Conservation (phyloP, 371 early-diverging fungal species). For the Capillidium rhysosporum region DNA sequence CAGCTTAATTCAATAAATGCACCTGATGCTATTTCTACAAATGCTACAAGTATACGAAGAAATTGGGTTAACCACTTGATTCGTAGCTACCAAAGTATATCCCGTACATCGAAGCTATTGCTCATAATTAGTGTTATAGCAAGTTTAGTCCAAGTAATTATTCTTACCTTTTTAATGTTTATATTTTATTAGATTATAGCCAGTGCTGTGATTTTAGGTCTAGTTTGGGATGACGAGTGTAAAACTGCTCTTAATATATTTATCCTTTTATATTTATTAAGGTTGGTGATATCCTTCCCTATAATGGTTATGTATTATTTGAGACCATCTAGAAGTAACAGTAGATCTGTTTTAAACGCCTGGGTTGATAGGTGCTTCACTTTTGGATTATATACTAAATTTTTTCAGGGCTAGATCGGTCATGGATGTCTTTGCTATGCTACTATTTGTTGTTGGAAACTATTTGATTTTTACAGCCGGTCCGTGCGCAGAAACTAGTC, state of each 20-base stretch:
- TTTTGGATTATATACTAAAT: neutral
- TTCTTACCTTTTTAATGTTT: neutral
- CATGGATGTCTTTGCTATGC: constrained; percentile 1
- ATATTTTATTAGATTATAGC: constrained; percentile 8
- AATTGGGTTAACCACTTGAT: constrained; percentile 4
- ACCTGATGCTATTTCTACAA: neutral
- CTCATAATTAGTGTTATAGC: constrained; percentile 2
- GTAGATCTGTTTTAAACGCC: neutral
- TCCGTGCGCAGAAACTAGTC: constrained; percentile 25
- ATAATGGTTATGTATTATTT: constrained; percentile 7
- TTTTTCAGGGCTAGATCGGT: neutral
- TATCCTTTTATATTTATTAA: constrained; percentile 14
- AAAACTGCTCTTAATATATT: constrained; percentile 13
- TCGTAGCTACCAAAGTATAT: neutral
- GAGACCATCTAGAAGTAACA: constrained; percentile 10
- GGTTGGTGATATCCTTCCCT: constrained; percentile 12
- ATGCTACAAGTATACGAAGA: constrained; percentile 1
- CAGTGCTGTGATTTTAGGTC: constrained; percentile 6
- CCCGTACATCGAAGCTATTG: constrained; percentile 3
- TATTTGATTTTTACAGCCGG: constrained; percentile 35
- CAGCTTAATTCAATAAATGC: neutral
- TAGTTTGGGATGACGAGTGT: constrained; percentile 3
- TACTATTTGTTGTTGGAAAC: constrained; percentile 42
- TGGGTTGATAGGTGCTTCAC: constrained; percentile 4
- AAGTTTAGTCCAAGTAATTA: neutral